Evolutionary conservation across 2,329 filamentous ascomycete species (phyloP).

Genomic region (Lachnellula suecica): DNA sequence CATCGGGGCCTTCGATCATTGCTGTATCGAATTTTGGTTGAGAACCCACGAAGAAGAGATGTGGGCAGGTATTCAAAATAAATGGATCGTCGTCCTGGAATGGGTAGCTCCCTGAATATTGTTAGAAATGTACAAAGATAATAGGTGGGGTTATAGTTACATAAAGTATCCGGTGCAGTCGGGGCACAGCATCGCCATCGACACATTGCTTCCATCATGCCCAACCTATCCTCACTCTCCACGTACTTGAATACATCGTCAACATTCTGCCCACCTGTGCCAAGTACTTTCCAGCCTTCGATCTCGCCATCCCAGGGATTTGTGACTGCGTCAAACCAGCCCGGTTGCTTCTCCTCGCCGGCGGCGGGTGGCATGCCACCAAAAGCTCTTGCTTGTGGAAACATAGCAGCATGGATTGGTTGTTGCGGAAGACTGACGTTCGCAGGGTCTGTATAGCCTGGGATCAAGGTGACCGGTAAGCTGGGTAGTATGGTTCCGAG

Average conservation of each 20-base stretch:
- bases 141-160: conserved; percentile 51
- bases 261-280: conserved; percentile 87
- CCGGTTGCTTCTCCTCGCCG: conserved; percentile 45
- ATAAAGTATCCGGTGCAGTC: conserved; percentile 92
- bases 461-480: conserved; percentile 85
- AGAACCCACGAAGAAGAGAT: conserved; percentile 87
- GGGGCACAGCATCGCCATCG: conserved; percentile 89
- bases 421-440: conserved; percentile 91
- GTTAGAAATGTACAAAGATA: conserved; percentile 5
- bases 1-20: conserved; percentile 63
- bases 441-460: conserved; percentile 81
- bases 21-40: conserved; percentile 77
- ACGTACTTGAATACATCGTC: conserved; percentile 94
- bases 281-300: conserved; percentile 85
- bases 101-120: conserved; percentile 77
- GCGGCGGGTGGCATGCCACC: conserved; percentile 40
- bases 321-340: conserved; percentile 86
- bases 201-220: conserved; percentile 93
- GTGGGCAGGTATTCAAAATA: conserved; percentile 79
- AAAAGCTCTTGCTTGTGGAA: conserved; percentile 73
- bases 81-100: conserved; percentile 95
- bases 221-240: conserved; percentile 71
- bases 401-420: conserved; percentile 88
- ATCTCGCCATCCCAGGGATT: conserved; percentile 93
- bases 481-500: conserved; percentile 78